Evolutionary conservation across 768 basidiomycete genomes (phyloP), one percentile per base, ranked within the genome.

Genomic region (Agrocybe pediades): DNA sequence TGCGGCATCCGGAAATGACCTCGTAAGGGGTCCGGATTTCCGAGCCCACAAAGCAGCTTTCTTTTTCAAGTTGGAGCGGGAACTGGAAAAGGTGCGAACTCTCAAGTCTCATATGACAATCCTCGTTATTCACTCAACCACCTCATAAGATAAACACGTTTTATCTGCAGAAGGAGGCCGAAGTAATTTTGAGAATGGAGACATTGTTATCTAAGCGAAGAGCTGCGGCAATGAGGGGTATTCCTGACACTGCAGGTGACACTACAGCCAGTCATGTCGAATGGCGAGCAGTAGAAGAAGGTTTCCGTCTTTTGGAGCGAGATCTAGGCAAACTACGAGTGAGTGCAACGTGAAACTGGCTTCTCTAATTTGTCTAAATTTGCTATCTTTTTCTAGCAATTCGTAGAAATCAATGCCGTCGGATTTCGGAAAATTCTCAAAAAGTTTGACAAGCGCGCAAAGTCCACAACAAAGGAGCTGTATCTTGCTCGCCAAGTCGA

Each of bases 371-470:
- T 48, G 20, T 36, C n/a, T 33, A 11, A 9, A 25, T 0, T 24
- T n/a, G 24, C 11, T 41, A 43, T 23, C 49, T 36, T 57, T 58
- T 65, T 53, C 40, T 65, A 95, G 94, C 90, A 94, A 82, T 99
- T 95, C 65, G 86, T 99, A 57, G 97, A 98, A 72, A 90, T 97
- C 65, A 99, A 98, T 67, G 97, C 90, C 6, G 93, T 87, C 9
- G 97, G 95, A 3, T 98, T 98, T 69, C 84, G 95, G 41, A 98
- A 98, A 70, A 98, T 98, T 44, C 72, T 98, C 56, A 98, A 99
- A 67, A 99, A 99, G 68, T 99, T 93, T 81, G 97, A 98, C 72
- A 99, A 98, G 72, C 84, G 93, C 43, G 94, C 94, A 30, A 97
- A 87, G 40, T 94, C 92, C 1, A 86, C 88, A 19, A 98, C 92